Base-by-base conservation (phyloP, 257 asterid genomes). In the Lavandula angustifolia region DNA sequence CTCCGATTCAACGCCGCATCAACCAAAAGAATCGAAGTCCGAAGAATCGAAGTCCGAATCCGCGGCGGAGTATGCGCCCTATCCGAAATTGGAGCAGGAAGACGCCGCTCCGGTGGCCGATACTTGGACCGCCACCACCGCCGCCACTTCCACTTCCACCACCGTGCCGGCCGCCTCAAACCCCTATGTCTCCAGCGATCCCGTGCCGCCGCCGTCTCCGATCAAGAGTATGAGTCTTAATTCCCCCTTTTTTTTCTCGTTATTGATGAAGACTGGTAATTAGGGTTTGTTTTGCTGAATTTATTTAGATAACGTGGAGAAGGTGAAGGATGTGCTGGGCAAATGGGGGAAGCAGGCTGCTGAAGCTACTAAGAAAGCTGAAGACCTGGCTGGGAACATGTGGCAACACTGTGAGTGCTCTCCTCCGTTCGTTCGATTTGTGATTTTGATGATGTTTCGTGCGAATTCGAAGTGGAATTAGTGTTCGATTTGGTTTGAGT, bases 361-460 rank as follows among this genome's bases (percentile, higher is more conserved):
- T 33, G 98, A 89, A 61, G 97, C 96, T 14, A 77, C 95, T 3
- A 87, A 78, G 79, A 87, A 78, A 78, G 94, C 97, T 4, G 89
- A 85, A 62, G 96, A 81, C 75, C 64, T 87, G 71, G 97, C 97
- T 49, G 98, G 91, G 49, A 82, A 92, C 72, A 77, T 89, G 83
- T 92, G 96, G 98, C 98, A 92, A 68, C 95, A 92, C 76, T 78
- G 98, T 89, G 68, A 83, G 95, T 78, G 42, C 52, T 37, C 61
- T 14, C 2, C 16, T 7, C 37, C 8, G 9, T 42, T 42, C 8
- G 9, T 42, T 18, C 9, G 22, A 7, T 10, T 57, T 37, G 0
- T 3, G 48, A 57, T 57, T n/a, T 54, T 31, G 27, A 32, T 33
- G 60, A 6, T 31, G 42, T 5, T 32, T 38, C 5, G 14, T 13